Conservation (phyloP, 306 rosid genomes). For the Cicer chorassanicum region DNA sequence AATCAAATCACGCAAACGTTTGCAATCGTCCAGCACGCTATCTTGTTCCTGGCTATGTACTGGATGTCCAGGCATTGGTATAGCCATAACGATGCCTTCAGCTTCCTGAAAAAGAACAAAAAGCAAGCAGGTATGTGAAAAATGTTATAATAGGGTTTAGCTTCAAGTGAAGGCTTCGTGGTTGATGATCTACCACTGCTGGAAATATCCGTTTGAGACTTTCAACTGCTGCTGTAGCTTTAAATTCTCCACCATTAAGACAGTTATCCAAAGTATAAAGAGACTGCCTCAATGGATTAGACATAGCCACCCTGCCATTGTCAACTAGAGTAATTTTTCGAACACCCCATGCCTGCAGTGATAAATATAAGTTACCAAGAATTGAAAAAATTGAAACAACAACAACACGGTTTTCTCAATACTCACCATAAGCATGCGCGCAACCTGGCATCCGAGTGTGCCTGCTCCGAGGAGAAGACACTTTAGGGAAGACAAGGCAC, state of each 20-base stretch:
- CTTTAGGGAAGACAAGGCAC: slow-evolving; percentile 72
- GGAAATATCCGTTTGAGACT: slow-evolving; percentile 88
- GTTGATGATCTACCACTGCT: slow-evolving; percentile 73
- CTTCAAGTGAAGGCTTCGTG: slow-evolving; percentile 21
- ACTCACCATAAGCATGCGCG: slow-evolving; percentile 98
- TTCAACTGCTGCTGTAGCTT: slow-evolving; percentile 85
- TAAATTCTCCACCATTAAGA: slow-evolving; percentile 86
- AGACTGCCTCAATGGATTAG: slow-evolving; percentile 97
- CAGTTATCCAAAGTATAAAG: slow-evolving; percentile 93
- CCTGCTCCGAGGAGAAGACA: slow-evolving; percentile 99
- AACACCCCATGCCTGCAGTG: slow-evolving; percentile 94
- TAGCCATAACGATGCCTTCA: slow-evolving; percentile 84
- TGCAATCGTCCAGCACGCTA: slow-evolving; percentile 72
- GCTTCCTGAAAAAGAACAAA: slow-evolving; percentile 69
- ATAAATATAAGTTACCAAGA: slow-evolving; percentile 26
- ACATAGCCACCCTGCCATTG: slow-evolving; percentile 95
- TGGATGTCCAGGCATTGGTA: slow-evolving; percentile 99
- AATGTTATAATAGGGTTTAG: slow-evolving; percentile 5
- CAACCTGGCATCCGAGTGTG: slow-evolving; percentile 99
- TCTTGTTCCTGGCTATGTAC: slow-evolving; percentile 69
- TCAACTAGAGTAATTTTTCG: slow-evolving; percentile 87
- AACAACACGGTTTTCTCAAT: slow-evolving; percentile 32
- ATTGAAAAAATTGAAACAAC: slow-evolving; percentile 29
- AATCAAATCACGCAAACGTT: slow-evolving; percentile 68
- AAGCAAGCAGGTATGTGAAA: slow-evolving; percentile 32